phyloP scores from a whole-genome alignment of 1,284 basidiomycete species.

The Ustilago sp. region DNA sequence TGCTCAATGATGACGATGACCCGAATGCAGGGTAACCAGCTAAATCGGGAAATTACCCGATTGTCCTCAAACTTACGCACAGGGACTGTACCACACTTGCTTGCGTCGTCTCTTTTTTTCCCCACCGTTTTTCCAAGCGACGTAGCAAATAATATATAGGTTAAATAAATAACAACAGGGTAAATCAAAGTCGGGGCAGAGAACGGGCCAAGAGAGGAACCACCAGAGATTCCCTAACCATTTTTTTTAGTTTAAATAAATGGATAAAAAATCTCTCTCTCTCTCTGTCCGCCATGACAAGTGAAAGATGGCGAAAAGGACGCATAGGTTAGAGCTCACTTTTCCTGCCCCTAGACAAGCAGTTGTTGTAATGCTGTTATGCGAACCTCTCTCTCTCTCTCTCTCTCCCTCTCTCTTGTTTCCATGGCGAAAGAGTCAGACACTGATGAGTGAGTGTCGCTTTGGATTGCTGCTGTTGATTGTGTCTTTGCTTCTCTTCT shows the following conservation, averaged over 20 bases:
- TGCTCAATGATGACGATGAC: too few relatives aligned
- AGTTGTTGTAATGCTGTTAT: background rate
- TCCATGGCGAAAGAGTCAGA: background rate
- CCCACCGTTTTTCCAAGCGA: conserved; percentile 2
- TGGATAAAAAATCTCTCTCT: background rate
- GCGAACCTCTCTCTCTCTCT: background rate
- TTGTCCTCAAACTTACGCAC: too few relatives aligned
- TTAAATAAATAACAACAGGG: background rate
- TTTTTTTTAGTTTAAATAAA: too few relatives aligned
- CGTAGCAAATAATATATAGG: background rate
- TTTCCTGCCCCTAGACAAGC: conserved; percentile 18
- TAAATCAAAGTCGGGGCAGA: background rate
- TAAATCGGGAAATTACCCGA: too few relatives aligned
- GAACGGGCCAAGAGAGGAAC: background rate
- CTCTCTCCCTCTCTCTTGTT: background rate
- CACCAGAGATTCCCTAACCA: background rate
- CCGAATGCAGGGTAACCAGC: too few relatives aligned
- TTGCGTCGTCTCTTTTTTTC: background rate
- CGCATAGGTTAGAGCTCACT: conserved; percentile 23
- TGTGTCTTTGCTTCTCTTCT: background rate
- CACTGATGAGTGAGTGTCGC: background rate
- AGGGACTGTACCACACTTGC: background rate
- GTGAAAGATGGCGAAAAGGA: background rate
- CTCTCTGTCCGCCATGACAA: background rate
- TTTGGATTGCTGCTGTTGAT: background rate